Evolutionary conservation across 129 eudicot genomes (phyloP).

Genomic region (Helianthus tuberosus): DNA sequence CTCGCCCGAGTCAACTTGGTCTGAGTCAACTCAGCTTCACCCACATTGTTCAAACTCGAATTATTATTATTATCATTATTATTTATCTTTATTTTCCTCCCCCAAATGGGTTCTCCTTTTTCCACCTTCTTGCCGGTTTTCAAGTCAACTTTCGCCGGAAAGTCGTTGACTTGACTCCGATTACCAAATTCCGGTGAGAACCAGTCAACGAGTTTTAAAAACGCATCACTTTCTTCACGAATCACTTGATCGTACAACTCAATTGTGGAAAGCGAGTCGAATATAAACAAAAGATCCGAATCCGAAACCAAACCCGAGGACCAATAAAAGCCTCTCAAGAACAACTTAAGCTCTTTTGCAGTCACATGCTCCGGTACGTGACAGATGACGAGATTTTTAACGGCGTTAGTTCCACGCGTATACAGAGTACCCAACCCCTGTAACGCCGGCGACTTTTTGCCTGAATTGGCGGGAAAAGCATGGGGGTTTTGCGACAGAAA

Average conservation of each 20-base stretch:
- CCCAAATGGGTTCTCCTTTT: constrained; percentile 76
- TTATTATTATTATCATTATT: constrained; percentile 10
- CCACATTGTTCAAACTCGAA: constrained; percentile 28
- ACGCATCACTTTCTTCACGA: constrained; percentile 53
- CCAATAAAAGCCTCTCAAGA: constrained; percentile 51
- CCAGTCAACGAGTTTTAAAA: constrained; percentile 43
- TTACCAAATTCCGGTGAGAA: constrained; percentile 25
- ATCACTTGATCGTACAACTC: constrained; percentile 34
- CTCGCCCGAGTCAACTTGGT: constrained; percentile 45
- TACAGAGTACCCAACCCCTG: constrained; percentile 79
- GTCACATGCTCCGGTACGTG: constrained; percentile 50
- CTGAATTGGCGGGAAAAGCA: neutral
- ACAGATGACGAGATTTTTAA: constrained; percentile 67
- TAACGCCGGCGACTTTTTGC: constrained; percentile 47
- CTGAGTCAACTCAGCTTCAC: neutral
- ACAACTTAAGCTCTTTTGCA: constrained; percentile 40
- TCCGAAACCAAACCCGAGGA: constrained; percentile 47
- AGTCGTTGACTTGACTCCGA: constrained; percentile 11
- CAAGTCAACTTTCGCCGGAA: constrained; percentile 46
- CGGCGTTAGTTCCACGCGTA: constrained; percentile 63
- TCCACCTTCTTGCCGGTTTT: constrained; percentile 44
- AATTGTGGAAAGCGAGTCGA: constrained; percentile 37
- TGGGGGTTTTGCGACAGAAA: constrained; percentile 28
- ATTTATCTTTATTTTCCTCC: constrained; percentile 29
- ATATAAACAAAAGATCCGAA: constrained; percentile 67